Base-by-base conservation (phyloP, 192 early-diverging fungal species). In the Cetraspora pellucida region DNA sequence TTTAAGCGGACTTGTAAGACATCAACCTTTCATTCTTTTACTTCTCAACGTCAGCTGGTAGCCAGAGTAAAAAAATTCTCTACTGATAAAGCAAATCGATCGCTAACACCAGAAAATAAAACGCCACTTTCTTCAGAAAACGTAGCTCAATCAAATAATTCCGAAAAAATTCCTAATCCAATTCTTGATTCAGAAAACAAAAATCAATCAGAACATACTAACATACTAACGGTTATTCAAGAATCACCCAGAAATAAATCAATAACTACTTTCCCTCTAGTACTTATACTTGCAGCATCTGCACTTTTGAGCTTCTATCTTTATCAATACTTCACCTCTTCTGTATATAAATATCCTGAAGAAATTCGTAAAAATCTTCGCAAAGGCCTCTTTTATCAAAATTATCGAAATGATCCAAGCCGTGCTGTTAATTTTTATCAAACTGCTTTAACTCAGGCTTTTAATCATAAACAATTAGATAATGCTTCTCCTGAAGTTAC, bases 361-460 rank as follows among this genome's bases (percentile, higher is more conserved):
- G 73, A 75, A 25, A 82, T 89, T 64, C 81, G 87, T 21, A 78
- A 81, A 52, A 80, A 85, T 45, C 80, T 89, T 21, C 83, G 83
- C 28, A 85, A 86, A 47, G 88, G 83, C 10, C 74, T 89, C 8
- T 89, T 87, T 58, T 89, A 87, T 47, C 81, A 86, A 54, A 86
- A 87, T 64, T 83, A 85, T 66, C 79, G 81, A 43, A 79, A 85
- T 14, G 85, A 89, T 55, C 77, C 73, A 1, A 79, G 60, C 13
- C 67, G 83, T 43, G 83, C 88, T 2, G 75, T 85, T 0, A 68
- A 69, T 16, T 89, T 80, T 60, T 89, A 86, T 67, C 71, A 83
- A 14, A 70, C 76, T 14, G 88, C 87, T 0, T 71, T 89, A 25
- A 83, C 78, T 27, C 57, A 84, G 3, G 88, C 83, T 0, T 77